Evolutionary conservation across 495 filamentous ascomycete genomes (phyloP).

Genomic region (Podospora didyma): DNA sequence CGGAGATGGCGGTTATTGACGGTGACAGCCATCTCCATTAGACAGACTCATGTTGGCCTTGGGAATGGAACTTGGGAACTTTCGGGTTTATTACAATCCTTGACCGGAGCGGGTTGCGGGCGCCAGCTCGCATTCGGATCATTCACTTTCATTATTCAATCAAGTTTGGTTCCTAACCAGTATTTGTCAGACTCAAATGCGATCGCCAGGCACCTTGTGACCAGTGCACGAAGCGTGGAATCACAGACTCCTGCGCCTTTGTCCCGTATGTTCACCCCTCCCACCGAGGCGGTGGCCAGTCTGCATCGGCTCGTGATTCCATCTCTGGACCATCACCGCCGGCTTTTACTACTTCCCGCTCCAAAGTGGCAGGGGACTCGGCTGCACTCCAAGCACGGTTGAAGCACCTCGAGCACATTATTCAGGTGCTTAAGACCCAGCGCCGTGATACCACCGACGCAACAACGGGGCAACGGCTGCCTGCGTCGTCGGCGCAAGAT

Average conservation of each 20-base stretch:
- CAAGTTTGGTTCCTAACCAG: background rate
- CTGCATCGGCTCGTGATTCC: constrained; percentile 20
- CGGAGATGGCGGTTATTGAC: too few species aligned
- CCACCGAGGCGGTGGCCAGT: constrained; percentile 23
- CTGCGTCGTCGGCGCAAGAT: background rate
- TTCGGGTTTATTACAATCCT: too few species aligned
- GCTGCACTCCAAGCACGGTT: constrained; percentile 45
- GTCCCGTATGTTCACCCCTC: constrained; percentile 21
- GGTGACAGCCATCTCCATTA: too few species aligned
- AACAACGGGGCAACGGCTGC: too few species aligned
- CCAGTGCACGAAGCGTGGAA: constrained; percentile 47
- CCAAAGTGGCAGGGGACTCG: constrained; percentile 26
- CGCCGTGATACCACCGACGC: constrained; percentile 9
- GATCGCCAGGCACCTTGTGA: constrained; percentile 48
- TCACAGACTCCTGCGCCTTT: constrained; percentile 40
- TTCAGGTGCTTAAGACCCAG: constrained; percentile 42
- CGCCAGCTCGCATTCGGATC: too few species aligned
- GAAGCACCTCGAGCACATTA: constrained; percentile 50
- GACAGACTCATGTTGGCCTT: too few species aligned
- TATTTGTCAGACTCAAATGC: constrained; percentile 44
- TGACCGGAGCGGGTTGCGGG: too few species aligned
- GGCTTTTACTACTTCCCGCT: background rate
- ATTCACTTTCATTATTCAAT: too few species aligned
- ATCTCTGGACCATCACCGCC: background rate
- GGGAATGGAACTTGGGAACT: too few species aligned